phyloP scores from a whole-genome alignment of 495 filamentous ascomycete species.

The Tuber borchii region DNA sequence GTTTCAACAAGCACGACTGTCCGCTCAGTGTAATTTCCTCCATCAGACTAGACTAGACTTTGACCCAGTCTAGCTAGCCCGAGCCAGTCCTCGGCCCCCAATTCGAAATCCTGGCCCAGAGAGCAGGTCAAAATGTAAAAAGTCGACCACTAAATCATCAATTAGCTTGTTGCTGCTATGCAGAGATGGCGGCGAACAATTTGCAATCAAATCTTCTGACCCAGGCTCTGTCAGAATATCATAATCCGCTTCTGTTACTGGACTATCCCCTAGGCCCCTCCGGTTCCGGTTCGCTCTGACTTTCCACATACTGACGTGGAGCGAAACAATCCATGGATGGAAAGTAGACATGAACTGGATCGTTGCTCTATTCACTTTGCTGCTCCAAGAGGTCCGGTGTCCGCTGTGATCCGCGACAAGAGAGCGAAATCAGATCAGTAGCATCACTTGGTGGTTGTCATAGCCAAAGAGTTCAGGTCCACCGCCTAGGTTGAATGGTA shows the following conservation, averaged over 20 bases:
- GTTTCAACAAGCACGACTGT: too few relatives aligned
- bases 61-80: too few relatives aligned
- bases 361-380: neutral
- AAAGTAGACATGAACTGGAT: neutral
- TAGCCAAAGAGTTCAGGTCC: neutral
- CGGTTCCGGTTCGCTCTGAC: neutral
- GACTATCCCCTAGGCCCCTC: neutral
- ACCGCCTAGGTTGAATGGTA: too few relatives aligned
- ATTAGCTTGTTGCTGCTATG: neutral
- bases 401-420: neutral
- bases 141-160: neutral
- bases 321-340: neutral
- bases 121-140: neutral
- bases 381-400: neutral
- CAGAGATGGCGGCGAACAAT: too few relatives aligned
- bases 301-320: constrained; percentile 10
- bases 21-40: too few relatives aligned
- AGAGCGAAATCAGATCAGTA: neutral
- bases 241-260: neutral
- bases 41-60: too few relatives aligned
- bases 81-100: too few relatives aligned
- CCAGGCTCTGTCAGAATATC: neutral
- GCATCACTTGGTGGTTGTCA: neutral
- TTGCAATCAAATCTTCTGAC: too few relatives aligned
- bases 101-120: too few relatives aligned